Base-by-base conservation (phyloP, 495 filamentous ascomycete genomes). In the Neurospora africana region DNA sequence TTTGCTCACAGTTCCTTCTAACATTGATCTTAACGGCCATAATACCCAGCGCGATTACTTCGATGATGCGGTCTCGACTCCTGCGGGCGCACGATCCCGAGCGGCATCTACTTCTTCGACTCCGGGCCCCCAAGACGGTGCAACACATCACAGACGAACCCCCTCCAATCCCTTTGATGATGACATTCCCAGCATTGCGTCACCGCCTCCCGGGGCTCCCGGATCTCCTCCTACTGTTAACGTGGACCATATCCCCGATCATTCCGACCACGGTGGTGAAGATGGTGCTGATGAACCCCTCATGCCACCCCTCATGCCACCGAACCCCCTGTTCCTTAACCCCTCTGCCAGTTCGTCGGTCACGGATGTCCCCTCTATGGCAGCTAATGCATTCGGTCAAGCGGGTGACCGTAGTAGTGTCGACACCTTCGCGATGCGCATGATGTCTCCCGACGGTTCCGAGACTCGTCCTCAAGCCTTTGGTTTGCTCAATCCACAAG, bases 381-480 rank as follows among this genome's bases (percentile, higher is more conserved):
- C 70, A 27, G 72, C 36, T 44, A 74, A 77, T 37, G 72, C 72
- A 61, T 75, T 71, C 9, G 74, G 74, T 72, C 40, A 69, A 13
- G 68, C 68, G 23, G 71, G 71, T 35, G 61, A 39, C 5, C 74
- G 74, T 19, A 65, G 69, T n/a, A 77, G 76, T 71, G 70, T 77
- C 38, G 76, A 77, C 65, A 77, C 72, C 5, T 76, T 77, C 27
- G 76, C 76, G 61, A 77, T 77, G 76, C 76, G 76, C 61, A 77
- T 77, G 72, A 77, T 77, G 76, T 74, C 76, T 21, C 70, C 76
- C 21, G 76, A 77, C 53, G 38, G 71, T 41, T 73, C 74, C 43
- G 76, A 77, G 35, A 70, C 70, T 21, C 72, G 69, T 9, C 76
- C 74, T 2, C 70, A 69, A 19, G 68, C 69, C 15, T 77, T 77